phyloP scores from a whole-genome alignment of 768 basidiomycete species.

The Candolleomyces aberdarensis region DNA sequence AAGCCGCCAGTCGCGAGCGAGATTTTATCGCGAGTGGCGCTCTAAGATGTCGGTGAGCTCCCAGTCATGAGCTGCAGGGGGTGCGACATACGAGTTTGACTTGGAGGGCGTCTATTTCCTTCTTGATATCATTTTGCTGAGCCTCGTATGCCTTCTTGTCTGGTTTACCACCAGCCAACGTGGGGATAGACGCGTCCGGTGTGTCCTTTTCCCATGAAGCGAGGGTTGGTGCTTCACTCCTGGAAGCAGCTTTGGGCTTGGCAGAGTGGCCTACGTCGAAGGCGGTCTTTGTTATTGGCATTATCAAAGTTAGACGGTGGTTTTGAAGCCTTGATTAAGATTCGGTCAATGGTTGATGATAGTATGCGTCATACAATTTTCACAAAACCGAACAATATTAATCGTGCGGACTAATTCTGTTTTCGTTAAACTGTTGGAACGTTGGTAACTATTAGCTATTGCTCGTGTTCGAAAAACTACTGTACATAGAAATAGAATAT shows the following conservation, averaged over 20 bases:
- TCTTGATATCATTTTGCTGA: conserved; percentile 80
- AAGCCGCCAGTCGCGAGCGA: conserved; percentile 50
- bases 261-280: conserved; percentile 34
- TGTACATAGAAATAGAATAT: neutral
- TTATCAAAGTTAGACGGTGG: conserved; percentile 23
- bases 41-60: conserved; percentile 37
- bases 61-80: neutral
- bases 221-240: conserved; percentile 48
- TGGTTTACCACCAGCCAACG: conserved; percentile 55
- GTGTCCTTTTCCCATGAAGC: conserved; percentile 44
- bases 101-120: conserved; percentile 82
- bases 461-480: neutral
- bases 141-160: conserved; percentile 83
- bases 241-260: conserved; percentile 42
- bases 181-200: conserved; percentile 28
- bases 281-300: conserved; percentile 52
- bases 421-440: neutral
- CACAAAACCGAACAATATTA: neutral
- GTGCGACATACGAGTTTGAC: conserved; percentile 64
- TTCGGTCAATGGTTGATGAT: too few relatives aligned
- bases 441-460: neutral
- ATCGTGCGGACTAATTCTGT: neutral
- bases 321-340: too few relatives aligned
- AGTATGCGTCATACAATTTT: too few relatives aligned
- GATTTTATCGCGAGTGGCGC: conserved; percentile 74